phyloP scores from a whole-genome alignment of 192 early-diverging fungal genomes.

The Umbelopsis vinacea region DNA sequence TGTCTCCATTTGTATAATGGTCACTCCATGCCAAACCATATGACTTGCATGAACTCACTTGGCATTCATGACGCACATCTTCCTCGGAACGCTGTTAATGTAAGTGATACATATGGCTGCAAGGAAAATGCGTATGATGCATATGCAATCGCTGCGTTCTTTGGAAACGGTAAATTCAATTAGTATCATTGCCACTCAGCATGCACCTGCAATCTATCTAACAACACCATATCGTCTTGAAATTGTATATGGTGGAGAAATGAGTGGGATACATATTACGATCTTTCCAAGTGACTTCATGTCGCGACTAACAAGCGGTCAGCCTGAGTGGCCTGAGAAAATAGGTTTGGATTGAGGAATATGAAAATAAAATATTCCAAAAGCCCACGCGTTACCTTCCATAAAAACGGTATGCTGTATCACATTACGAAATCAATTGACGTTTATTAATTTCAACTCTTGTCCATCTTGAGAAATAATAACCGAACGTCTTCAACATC shows the following conservation, averaged over 20 bases:
- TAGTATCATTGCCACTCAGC: no score
- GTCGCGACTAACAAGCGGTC: no score
- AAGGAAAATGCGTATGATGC: no score
- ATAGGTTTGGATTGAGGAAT: neutral
- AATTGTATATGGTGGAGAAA: no score
- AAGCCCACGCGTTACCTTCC: neutral
- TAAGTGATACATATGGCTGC: neutral
- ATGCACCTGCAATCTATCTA: no score
- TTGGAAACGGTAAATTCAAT: no score
- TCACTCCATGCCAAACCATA: neutral
- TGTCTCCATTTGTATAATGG: neutral
- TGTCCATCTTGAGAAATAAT: neutral
- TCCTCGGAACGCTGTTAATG: neutral
- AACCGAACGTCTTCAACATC: neutral
- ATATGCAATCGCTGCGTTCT: no score
- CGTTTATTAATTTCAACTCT: neutral
- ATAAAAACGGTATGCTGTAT: neutral
- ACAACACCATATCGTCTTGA: no score
- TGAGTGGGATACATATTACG: no score
- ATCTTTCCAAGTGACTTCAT: no score
- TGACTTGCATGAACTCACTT: neutral
- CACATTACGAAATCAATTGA: constrained; percentile 11
- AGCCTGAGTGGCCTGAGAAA: neutral
- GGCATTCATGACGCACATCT: neutral
- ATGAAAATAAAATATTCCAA: neutral